phyloP scores from a whole-genome alignment of 1,139 yeast genomes.

The Entelexis paramagnoliae region DNA sequence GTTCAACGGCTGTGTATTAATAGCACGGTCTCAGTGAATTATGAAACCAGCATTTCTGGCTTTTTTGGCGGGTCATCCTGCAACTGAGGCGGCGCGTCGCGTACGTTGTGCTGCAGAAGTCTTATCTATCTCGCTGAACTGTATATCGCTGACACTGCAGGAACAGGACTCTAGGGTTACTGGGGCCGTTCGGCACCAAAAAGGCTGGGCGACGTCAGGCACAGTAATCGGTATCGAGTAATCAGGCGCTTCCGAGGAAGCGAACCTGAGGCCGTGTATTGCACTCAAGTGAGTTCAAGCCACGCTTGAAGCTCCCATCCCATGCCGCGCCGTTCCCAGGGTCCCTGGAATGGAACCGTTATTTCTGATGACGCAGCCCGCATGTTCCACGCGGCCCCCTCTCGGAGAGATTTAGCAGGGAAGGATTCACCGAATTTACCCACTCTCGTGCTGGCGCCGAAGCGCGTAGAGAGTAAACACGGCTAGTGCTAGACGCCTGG shows the following conservation, averaged over 20 bases:
- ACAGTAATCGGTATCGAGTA: constrained; percentile 27
- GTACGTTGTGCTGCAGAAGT: too few relatives aligned
- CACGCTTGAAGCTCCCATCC: constrained; percentile 20
- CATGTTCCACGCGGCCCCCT: constrained; percentile 26
- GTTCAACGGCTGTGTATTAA: too few relatives aligned
- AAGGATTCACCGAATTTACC: constrained; percentile 27
- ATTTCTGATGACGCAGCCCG: constrained; percentile 27
- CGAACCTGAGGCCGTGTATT: constrained; percentile 24
- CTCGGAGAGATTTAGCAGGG: constrained; percentile 22
- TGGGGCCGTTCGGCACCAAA: too few relatives aligned
- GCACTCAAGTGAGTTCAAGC: constrained; percentile 24
- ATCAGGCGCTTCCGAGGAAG: constrained; percentile 12
- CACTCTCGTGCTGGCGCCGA: constrained; percentile 24
- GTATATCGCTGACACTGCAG: too few relatives aligned
- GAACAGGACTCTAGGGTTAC: too few relatives aligned
- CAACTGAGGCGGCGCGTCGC: too few relatives aligned
- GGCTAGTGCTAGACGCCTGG: constrained; percentile 22
- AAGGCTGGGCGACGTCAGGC: constrained; percentile 18
- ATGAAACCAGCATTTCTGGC: too few relatives aligned
- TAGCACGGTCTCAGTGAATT: too few relatives aligned
- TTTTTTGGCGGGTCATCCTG: too few relatives aligned
- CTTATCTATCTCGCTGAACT: too few relatives aligned
- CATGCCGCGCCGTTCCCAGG: constrained; percentile 27
- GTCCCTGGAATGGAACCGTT: constrained; percentile 14
- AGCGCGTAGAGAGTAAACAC: constrained; percentile 25